Conservation (phyloP, 2,329 filamentous ascomycete genomes). For the Bisporella sp. region DNA sequence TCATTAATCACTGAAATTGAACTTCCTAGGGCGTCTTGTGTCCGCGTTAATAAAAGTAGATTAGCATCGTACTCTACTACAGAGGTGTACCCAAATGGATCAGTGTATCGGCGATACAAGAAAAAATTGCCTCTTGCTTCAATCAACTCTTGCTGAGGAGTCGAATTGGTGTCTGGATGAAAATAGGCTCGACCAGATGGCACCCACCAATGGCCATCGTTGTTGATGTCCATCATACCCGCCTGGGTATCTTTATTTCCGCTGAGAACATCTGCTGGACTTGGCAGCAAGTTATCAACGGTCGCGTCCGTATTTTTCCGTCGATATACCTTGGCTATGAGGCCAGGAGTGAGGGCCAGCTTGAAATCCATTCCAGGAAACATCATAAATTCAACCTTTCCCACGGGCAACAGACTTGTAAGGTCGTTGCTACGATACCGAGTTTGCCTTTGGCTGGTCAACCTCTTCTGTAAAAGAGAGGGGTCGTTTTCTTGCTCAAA, state of each 20-base stretch:
- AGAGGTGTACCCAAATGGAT: not conserved
- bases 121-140: not conserved
- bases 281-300: not conserved
- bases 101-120: not conserved
- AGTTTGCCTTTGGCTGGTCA: not conserved
- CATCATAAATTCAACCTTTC: not conserved
- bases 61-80: not conserved
- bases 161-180: not conserved
- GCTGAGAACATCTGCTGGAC: not conserved
- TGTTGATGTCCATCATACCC: not conserved
- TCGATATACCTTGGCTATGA: not conserved
- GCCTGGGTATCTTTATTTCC: not conserved
- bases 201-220: not conserved
- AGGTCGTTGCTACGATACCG: not conserved
- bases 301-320: not conserved
- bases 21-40: not conserved
- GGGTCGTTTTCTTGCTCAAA: not conserved
- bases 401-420: not conserved
- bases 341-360: not conserved
- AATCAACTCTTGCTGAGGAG: not conserved
- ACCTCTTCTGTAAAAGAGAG: not conserved
- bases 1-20: not conserved
- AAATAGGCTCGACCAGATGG: not conserved
- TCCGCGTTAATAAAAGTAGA: not conserved
- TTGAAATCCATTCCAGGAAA: not conserved